Conservation (phyloP, 1,139 yeast species). For the Yamadazyma atlantica region DNA sequence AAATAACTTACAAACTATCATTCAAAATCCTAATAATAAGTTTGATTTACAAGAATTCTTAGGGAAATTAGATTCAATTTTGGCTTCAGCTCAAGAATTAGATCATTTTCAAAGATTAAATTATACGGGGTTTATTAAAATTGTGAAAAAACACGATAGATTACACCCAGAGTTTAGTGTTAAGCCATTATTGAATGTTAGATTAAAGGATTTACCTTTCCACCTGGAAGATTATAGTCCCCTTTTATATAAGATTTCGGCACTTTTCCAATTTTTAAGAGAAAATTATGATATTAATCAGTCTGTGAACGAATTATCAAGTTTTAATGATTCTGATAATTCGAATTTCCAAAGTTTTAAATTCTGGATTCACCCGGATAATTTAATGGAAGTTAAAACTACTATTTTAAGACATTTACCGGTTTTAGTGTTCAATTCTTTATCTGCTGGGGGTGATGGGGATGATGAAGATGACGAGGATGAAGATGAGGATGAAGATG, state of each 20-base stretch:
- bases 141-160: conserved; percentile 94
- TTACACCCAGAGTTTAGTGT: conserved; percentile 84
- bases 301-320: conserved; percentile 41
- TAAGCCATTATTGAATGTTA: conserved; percentile 81
- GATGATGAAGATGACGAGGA: conserved; percentile 40
- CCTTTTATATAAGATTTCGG: conserved; percentile 76
- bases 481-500: conserved; percentile 27
- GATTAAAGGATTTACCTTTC: conserved; percentile 85
- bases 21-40: conserved; percentile 30
- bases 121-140: conserved; percentile 91
- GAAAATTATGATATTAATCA: conserved; percentile 54
- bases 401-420: conserved; percentile 91
- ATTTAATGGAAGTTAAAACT: conserved; percentile 95
- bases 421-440: conserved; percentile 70
- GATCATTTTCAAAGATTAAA: conserved; percentile 89
- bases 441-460: conserved; percentile 36
- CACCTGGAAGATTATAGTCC: conserved; percentile 96
- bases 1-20: conserved; percentile 55
- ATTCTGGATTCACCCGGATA: conserved; percentile 96
- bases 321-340: conserved; percentile 48
- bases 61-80: conserved; percentile 65
- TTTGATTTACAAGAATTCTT: conserved; percentile 62
- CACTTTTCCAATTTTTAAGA: conserved; percentile 76
- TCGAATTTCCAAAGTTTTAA: conserved; percentile 74
- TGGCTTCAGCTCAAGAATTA: conserved; percentile 77